These are phyloP conservation scores for Neoarthrinium moseri DNA, from an alignment of 2,329 filamentous ascomycete species.

Conservation along the genomic window DNA sequence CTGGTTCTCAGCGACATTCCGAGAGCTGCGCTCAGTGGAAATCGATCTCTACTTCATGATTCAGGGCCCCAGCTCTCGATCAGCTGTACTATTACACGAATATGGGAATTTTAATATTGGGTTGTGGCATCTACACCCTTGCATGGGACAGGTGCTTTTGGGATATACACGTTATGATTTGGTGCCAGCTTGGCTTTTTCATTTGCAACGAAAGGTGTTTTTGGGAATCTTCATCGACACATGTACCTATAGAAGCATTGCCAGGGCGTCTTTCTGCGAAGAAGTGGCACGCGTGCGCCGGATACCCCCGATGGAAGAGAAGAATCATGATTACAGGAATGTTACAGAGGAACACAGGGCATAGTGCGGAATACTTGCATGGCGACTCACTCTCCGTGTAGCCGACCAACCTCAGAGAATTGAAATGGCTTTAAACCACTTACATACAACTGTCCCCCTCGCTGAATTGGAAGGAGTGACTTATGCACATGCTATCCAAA, in stretches of 20 bases:
- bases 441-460: too few relatives aligned
- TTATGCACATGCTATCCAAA: too few relatives aligned
- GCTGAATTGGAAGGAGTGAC: too few relatives aligned
- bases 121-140: slow-evolving; percentile 7
- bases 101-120: slow-evolving; percentile 8
- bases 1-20: slow-evolving; percentile 6
- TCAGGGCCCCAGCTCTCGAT: slow-evolving; percentile 1
- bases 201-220: slow-evolving; percentile 7
- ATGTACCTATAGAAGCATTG: slow-evolving; percentile 27
- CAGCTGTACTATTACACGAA: slow-evolving; percentile 10
- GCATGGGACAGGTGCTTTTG: slow-evolving; percentile 8
- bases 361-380: slow-evolving; percentile 3
- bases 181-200: slow-evolving; percentile 9
- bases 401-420: too few relatives aligned
- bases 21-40: slow-evolving; percentile 13
- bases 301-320: slow-evolving; percentile 29
- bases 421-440: too few relatives aligned
- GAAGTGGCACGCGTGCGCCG: slow-evolving; percentile 25
- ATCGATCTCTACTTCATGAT: slow-evolving; percentile 5
- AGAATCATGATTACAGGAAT: slow-evolving; percentile 7
- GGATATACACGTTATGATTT: slow-evolving; percentile 15
- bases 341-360: background rate
- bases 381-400: slow-evolving; percentile 5
- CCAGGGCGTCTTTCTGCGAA: slow-evolving; percentile 23
- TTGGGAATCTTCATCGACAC: slow-evolving; percentile 14